Evolutionary conservation across 106 monocot genomes (phyloP).

Genomic region (Amphibolis antarctica): DNA sequence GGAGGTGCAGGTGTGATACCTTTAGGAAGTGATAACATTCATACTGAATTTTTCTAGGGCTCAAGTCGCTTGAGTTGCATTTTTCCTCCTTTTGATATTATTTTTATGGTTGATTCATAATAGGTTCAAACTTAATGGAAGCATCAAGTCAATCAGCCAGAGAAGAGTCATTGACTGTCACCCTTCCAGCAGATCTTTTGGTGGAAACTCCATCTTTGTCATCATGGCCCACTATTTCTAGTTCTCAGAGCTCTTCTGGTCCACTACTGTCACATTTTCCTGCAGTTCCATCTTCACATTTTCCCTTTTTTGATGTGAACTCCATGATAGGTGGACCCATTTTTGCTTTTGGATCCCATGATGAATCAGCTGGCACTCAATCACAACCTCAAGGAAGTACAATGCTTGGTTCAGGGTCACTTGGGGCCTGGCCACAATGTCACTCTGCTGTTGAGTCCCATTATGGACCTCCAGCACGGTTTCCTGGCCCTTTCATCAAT

Average conservation of each 20-base stretch:
- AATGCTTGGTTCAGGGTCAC: slow-evolving; percentile 35
- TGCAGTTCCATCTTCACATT: slow-evolving; percentile 54
- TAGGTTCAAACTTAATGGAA: slow-evolving; percentile 9
- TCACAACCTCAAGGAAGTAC: slow-evolving; percentile 48
- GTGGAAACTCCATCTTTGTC: slow-evolving; percentile 65
- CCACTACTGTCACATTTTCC: slow-evolving; percentile 61
- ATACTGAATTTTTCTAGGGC: not conserved
- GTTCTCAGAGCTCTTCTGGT: slow-evolving; percentile 49
- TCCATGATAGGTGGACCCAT: slow-evolving; percentile 54
- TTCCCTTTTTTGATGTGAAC: slow-evolving; percentile 85
- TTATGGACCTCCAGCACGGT: slow-evolving; percentile 67
- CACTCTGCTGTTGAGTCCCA: slow-evolving; percentile 68
- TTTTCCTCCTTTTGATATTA: not conserved
- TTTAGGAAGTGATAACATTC: slow-evolving; percentile 26
- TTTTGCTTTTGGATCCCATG: slow-evolving; percentile 63
- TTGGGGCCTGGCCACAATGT: slow-evolving; percentile 60
- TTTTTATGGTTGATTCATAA: not conserved
- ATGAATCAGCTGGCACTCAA: slow-evolving; percentile 53
- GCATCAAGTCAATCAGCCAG: slow-evolving; percentile 31
- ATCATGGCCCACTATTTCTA: slow-evolving; percentile 63
- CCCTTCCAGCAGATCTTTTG: slow-evolving; percentile 93
- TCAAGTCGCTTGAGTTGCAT: no score
- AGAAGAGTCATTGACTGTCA: slow-evolving; percentile 64
- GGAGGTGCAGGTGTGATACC: slow-evolving; percentile 18
- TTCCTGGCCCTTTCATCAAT: slow-evolving; percentile 76